Evolutionary conservation across 495 filamentous ascomycete species (phyloP), one percentile per base, ranked within the genome.

Genomic region (Podospora pseudopauciseta): DNA sequence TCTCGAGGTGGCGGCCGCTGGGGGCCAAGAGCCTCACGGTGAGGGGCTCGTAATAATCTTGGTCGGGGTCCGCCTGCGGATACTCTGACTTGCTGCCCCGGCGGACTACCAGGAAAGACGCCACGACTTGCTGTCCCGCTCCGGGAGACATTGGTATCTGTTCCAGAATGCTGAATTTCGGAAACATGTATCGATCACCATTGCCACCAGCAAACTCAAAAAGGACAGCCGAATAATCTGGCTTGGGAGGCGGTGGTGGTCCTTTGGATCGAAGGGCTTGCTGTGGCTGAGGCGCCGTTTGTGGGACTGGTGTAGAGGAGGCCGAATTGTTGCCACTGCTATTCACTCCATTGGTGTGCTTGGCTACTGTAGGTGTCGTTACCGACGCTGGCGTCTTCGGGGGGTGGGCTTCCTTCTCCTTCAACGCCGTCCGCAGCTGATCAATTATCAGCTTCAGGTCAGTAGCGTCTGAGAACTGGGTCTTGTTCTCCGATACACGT

Each of bases 131-230:
- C 66, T 80, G 77, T 5, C 61, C 61, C 9, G 61, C 3, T 49
- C 77, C 79, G 3, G 65, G 67, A 58, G 67, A 69, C 23, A 67
- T 71, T 15, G 79, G 82, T 26, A 82, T 75, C 63, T 84, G 91
- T 74, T 99, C 94, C 7, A 98, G 79, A 58, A 98, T 91, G 66
- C 89, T 89, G 73, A 92, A 86, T 75, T 91, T 93, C 0, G 95
- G 95, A 74, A 99, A 95, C 20, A 94, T 76, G 74, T 93, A 98
- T 20, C 94, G 88, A 74, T 97, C 95, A 11, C 93, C 93, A 9
- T 87, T 90, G 34, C 89, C 87, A 62, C 89, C 88, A 2, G 87
- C 84, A 71, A 97, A 96, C 74, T 97, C 94, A 65, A 99, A 91
- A 11, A 94, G 87, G 2, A 97, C 82, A 18, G 90, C 86, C 53